Percentiles rank a stretch among this genome's conserved stretches.
Conservation (phyloP, 1,284 basidiomycete species). For the Earliella scabrosa region DNA sequence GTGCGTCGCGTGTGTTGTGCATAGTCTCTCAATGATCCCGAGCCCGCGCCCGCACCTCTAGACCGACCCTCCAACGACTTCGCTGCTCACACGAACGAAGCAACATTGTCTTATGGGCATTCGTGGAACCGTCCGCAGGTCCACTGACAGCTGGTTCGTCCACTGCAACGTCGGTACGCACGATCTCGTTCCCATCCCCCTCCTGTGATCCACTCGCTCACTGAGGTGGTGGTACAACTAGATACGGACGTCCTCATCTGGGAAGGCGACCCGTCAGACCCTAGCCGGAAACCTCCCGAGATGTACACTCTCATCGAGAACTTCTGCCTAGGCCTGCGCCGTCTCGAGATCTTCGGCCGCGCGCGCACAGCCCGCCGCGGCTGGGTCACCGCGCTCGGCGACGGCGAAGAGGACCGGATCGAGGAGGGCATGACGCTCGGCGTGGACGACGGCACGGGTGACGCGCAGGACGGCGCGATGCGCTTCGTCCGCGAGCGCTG, state of each 20-base stretch:
- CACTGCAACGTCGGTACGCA: conserved; percentile 93
- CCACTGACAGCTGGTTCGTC: conserved; percentile 94
- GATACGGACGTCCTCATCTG: conserved; percentile 98
- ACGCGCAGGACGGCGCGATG: conserved; percentile 36
- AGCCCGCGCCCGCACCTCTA: too few species aligned
- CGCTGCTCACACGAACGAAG: conserved; percentile 86
- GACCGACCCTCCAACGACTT: conserved; percentile 84
- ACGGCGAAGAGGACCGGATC: conserved; percentile 61
- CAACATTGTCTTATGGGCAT: conserved; percentile 99
- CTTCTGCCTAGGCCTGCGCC: conserved; percentile 93
- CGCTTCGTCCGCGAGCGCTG: conserved; percentile 62
- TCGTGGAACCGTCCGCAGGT: conserved; percentile 92
- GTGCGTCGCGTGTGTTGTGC: conserved; percentile 39
- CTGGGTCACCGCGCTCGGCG: conserved; percentile 88
- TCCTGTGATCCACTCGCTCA: background rate
- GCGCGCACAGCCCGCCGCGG: conserved; percentile 79
- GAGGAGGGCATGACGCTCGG: conserved; percentile 41
- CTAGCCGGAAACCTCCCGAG: conserved; percentile 89
- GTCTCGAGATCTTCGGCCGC: conserved; percentile 90
- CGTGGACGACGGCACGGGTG: conserved; percentile 49
- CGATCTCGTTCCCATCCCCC: background rate
- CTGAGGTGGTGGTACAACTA: too few species aligned
- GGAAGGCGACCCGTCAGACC: conserved; percentile 84
- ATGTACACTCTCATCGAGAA: conserved; percentile 97
- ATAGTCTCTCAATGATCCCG: too few species aligned